Percentiles rank a stretch among this genome's conserved stretches.
Evolutionary conservation across 2,329 filamentous ascomycete species (phyloP).

Genomic region (Paecilomyces variotii): DNA sequence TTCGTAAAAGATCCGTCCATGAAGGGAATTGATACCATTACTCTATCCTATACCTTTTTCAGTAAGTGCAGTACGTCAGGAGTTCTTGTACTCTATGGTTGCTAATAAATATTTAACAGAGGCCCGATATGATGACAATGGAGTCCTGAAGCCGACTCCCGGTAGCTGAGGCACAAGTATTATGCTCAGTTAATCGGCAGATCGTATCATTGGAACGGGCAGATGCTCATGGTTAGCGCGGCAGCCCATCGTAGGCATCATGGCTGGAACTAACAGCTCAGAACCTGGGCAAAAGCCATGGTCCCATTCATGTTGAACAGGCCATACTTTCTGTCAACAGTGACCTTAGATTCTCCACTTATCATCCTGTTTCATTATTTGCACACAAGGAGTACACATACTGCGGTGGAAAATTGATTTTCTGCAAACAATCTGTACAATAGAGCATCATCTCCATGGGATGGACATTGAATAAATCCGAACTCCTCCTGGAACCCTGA

Average conservation of each 20-base stretch:
- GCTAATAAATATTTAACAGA: slow-evolving; percentile 46
- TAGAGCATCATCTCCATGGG: background rate
- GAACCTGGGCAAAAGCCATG: background rate
- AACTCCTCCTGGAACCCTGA: background rate
- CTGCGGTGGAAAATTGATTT: background rate
- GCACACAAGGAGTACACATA: background rate
- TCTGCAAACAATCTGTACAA: background rate
- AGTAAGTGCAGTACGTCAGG: slow-evolving; percentile 52
- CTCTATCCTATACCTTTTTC: slow-evolving; percentile 95
- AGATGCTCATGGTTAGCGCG: background rate
- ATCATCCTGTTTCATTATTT: background rate
- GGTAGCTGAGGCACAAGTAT: slow-evolving; percentile 6
- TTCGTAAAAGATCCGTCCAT: slow-evolving; percentile 87
- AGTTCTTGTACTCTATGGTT: slow-evolving; percentile 2
- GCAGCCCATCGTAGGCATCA: background rate
- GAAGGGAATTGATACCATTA: slow-evolving; percentile 90
- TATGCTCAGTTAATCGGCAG: background rate
- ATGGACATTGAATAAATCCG: background rate
- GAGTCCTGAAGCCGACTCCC: slow-evolving; percentile 55
- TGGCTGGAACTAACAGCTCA: background rate
- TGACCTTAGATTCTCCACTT: background rate
- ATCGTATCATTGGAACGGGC: too few relatives aligned
- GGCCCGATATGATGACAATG: slow-evolving; percentile 76
- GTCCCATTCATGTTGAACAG: background rate
- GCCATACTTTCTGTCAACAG: background rate